Conservation (phyloP, 768 basidiomycete genomes). For the Xerocomellus chrysenteron region DNA sequence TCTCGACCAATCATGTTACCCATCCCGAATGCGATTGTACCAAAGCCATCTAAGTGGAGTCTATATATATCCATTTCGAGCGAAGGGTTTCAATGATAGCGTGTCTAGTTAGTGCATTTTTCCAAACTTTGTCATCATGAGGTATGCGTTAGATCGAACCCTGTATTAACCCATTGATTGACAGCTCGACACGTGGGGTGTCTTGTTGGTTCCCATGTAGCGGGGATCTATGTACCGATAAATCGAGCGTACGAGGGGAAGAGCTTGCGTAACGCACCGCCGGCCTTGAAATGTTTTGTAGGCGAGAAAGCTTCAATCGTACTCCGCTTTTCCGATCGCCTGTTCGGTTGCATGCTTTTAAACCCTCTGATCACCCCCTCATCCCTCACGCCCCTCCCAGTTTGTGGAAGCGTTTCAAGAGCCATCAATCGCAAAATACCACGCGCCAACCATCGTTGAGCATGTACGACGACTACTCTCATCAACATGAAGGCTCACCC, state of each 20-base stretch:
- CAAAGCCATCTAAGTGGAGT: neutral
- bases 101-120: neutral
- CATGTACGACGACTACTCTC: conserved; percentile 1
- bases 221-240: neutral
- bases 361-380: neutral
- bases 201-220: neutral
- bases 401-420: neutral
- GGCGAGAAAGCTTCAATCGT: neutral
- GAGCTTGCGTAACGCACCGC: neutral
- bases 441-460: neutral
- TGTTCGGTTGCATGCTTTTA: neutral
- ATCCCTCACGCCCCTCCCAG: neutral
- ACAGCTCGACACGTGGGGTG: neutral
- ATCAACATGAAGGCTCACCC: neutral
- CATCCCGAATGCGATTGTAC: neutral
- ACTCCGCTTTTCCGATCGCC: neutral
- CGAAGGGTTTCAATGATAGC: neutral
- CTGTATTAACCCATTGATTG: neutral
- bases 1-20: neutral
- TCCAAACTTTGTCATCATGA: neutral
- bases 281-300: neutral
- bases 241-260: neutral
- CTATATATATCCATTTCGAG: neutral
- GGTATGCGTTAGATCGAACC: neutral
- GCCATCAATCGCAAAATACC: neutral